phyloP scores from a whole-genome alignment of 2,329 filamentous ascomycete genomes.

The Fusarium xyrophilum region DNA sequence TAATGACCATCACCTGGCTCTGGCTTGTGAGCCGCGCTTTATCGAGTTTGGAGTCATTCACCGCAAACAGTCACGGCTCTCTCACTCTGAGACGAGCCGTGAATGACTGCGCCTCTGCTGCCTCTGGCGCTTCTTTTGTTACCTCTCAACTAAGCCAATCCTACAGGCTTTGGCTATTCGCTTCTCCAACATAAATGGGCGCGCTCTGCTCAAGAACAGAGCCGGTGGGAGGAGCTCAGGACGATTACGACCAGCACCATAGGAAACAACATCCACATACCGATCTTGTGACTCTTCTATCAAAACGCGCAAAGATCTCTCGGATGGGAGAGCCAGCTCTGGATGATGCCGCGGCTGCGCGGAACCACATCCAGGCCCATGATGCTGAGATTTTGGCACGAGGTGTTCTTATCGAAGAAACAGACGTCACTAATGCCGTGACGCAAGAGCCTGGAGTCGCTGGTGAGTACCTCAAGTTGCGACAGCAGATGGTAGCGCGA shows the following conservation, averaged over 20 bases:
- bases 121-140: constrained; percentile 10
- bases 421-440: neutral
- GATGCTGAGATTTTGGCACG: constrained; percentile 34
- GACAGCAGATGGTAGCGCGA: constrained; percentile 40
- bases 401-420: neutral
- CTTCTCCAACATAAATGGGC: constrained; percentile 37
- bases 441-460: constrained; percentile 6
- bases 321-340: neutral
- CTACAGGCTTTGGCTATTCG: neutral
- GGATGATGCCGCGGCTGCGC: constrained; percentile 35
- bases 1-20: constrained; percentile 23
- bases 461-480: constrained; percentile 45
- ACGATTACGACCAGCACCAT: constrained; percentile 12
- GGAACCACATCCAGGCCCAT: constrained; percentile 38
- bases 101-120: constrained; percentile 16
- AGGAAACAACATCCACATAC: constrained; percentile 7
- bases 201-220: constrained; percentile 39
- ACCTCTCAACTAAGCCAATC: neutral
- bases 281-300: constrained; percentile 18
- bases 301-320: constrained; percentile 15
- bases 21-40: constrained; percentile 28
- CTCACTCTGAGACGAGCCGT: neutral
- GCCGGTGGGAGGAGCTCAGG: constrained; percentile 16
- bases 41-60: constrained; percentile 17
- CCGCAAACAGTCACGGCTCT: constrained; percentile 18